Evolutionary conservation across 2,329 filamentous ascomycete genomes (phyloP).

Genomic region (Trichophyton benhamiae): DNA sequence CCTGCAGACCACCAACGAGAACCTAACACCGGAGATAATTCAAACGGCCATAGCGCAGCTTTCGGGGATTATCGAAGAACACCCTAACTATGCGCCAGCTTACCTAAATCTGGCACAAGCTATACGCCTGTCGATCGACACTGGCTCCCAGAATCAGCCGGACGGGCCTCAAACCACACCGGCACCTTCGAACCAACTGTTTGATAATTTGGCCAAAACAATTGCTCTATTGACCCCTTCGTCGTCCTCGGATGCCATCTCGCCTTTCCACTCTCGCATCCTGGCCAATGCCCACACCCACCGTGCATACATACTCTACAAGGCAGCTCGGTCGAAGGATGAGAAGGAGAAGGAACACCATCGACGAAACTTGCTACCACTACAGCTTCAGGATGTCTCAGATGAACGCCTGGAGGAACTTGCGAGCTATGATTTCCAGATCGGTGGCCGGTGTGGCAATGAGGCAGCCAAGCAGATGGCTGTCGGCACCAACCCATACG

Average conservation of each 20-base stretch:
- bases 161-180: conserved; percentile 12
- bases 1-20: conserved; percentile 18
- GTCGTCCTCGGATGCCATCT: conserved; percentile 31
- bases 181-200: conserved; percentile 17
- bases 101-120: conserved; percentile 46
- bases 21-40: conserved; percentile 18
- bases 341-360: not conserved
- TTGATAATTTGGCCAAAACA: conserved; percentile 30
- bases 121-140: conserved; percentile 26
- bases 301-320: conserved; percentile 35
- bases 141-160: conserved; percentile 16
- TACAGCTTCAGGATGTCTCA: conserved; percentile 22
- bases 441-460: conserved; percentile 45
- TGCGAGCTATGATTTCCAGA: conserved; percentile 43
- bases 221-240: conserved; percentile 36
- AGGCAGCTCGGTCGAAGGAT: conserved; percentile 19
- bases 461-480: conserved; percentile 45
- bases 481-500: conserved; percentile 50
- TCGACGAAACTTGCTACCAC: conserved; percentile 16
- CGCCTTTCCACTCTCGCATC: conserved; percentile 37
- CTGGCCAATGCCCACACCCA: conserved; percentile 46
- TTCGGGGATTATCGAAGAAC: conserved; percentile 29
- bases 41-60: conserved; percentile 28
- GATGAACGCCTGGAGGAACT: conserved; percentile 41
- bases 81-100: conserved; percentile 42